phyloP scores from a whole-genome alignment of 1,284 basidiomycete species.

The Wallemia ichthyophaga region DNA sequence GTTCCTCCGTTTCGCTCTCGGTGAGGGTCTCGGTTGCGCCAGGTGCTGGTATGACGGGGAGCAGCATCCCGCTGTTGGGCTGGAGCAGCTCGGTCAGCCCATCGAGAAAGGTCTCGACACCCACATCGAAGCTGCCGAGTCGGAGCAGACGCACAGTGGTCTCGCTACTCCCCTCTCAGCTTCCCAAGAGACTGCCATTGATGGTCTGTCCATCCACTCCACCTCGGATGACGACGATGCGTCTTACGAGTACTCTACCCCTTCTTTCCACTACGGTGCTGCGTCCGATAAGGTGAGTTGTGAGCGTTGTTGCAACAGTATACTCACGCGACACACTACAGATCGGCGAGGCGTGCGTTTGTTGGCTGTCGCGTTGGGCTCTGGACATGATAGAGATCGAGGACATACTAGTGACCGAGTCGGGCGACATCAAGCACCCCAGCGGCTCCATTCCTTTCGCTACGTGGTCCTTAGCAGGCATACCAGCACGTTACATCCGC shows the following conservation, averaged over 20 bases:
- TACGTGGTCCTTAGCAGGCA: neutral
- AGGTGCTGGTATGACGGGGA: neutral
- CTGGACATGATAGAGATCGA: neutral
- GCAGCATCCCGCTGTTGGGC: neutral
- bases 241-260: neutral
- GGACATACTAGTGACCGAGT: neutral
- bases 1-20: neutral
- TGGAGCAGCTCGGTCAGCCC: neutral
- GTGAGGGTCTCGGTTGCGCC: neutral
- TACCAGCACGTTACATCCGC: neutral
- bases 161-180: too few relatives aligned
- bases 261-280: neutral
- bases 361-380: neutral
- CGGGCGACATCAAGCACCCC: neutral
- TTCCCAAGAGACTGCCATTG: neutral
- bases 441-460: neutral
- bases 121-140: neutral
- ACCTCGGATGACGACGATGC: neutral
- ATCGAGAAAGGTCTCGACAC: neutral
- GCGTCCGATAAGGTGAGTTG: neutral
- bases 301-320: too few relatives aligned
- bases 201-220: neutral
- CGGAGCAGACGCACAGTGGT: neutral
- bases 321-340: neutral
- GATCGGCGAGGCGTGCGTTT: neutral